Percentiles rank a stretch among this genome's conserved stretches.
Conservation (phyloP, 306 rosid genomes). For the Sechiopsis laciniata region DNA sequence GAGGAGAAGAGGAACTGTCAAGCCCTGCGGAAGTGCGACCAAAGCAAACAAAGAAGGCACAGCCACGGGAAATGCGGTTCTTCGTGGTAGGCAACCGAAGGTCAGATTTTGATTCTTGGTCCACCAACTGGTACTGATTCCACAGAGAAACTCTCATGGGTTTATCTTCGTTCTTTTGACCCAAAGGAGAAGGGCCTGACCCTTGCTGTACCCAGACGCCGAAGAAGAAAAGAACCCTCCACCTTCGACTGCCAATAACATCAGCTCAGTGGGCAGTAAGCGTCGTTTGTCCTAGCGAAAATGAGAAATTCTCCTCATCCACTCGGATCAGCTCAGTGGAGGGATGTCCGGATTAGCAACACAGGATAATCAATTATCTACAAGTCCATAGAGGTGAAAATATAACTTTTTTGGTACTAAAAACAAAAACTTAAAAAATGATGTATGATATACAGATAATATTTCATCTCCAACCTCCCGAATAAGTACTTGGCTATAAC, state of each 20-base stretch:
- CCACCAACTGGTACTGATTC: slow-evolving; percentile 98
- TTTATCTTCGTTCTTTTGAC: slow-evolving; percentile 84
- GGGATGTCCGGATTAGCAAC: too few relatives aligned
- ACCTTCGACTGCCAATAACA: slow-evolving; percentile 99
- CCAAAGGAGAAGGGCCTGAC: slow-evolving; percentile 92
- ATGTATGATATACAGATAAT: not conserved
- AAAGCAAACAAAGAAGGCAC: slow-evolving; percentile 94
- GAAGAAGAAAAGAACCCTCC: slow-evolving; percentile 99
- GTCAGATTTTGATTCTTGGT: slow-evolving; percentile 77
- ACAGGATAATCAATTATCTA: not conserved
- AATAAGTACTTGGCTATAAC: not conserved
- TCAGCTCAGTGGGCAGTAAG: too few relatives aligned
- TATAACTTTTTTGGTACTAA: not conserved
- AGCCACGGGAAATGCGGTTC: slow-evolving; percentile 70
- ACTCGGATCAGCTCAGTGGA: too few relatives aligned
- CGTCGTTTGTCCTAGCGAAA: too few relatives aligned
- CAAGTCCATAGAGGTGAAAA: not conserved
- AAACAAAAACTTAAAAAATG: not conserved
- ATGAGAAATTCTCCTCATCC: too few relatives aligned
- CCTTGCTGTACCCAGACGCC: slow-evolving; percentile 96
- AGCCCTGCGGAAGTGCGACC: slow-evolving; percentile 95
- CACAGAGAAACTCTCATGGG: slow-evolving; percentile 99
- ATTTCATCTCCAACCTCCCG: not conserved
- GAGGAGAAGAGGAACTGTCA: slow-evolving; percentile 65
- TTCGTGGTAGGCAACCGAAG: slow-evolving; percentile 97